Base-by-base conservation (phyloP, 2,329 filamentous ascomycete genomes). In the Diaporthe citrichinensis region DNA sequence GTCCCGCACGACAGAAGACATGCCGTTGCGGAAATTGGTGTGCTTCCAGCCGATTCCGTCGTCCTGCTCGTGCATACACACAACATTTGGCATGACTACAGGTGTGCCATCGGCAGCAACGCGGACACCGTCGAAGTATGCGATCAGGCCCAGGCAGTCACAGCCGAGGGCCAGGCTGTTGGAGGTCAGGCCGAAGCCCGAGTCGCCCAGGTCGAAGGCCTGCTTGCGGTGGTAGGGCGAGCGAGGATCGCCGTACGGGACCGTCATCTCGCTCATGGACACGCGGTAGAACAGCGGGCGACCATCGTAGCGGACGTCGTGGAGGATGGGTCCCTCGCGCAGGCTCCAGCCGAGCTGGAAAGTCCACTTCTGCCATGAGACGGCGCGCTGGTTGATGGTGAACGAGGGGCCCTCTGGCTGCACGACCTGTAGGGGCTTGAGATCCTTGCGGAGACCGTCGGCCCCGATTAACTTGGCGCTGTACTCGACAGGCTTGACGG, bases 301-400 rank as follows among this genome's bases (percentile, higher is more conserved):
- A 2, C 28, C 53, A 34, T 57, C 53, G 28, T 58, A 58, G 55
- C 55, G 55, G 9, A 58, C 55, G n/a, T 58, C 55, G 31, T 58
- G 55, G 31, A 58, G 55, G 55, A 58, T 58, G 55, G 55, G 28
- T 4, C 55, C 55, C 55, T 58, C 55, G 55, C 55, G 55, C 4
- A 58, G 55, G 20, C 55, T 58, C 55, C 55, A 58, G 31, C 55
- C 55, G 31, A 58, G 55, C 12, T 58, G 55, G 31, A 58, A 58
- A 58, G 55, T 58, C 55, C 55, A 58, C 31, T 58, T 58, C 55
- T 58, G 55, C 55, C 55, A 58, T 9, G 55, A 58, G 31, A 58
- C 31, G 8, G 55, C 31, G 20, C 55, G 55, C 17, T 58, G 31
- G 31, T 58, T 34, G 28, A 58, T 58, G 55, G 31, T n/a, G 31